These are phyloP conservation scores for Fagus sylvatica DNA, from an alignment of 306 rosid genomes.

Conservation along the genomic window DNA sequence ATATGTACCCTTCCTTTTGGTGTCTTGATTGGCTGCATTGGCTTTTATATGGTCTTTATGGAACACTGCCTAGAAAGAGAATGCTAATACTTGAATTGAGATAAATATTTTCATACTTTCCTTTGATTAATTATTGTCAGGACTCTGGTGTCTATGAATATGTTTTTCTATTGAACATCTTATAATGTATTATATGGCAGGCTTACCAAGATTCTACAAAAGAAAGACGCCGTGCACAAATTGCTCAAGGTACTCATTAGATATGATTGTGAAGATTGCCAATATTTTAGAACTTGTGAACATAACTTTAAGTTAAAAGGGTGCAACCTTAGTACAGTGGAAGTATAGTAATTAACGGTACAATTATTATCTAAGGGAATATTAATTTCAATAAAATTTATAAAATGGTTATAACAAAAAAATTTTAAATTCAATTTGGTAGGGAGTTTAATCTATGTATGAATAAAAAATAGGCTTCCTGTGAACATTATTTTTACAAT, in stretches of 20 bases:
- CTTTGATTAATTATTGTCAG: neutral
- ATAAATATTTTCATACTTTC: neutral
- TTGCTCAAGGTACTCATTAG: constrained; percentile 77
- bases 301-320: neutral
- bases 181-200: constrained; percentile 45
- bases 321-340: no score
- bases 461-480: neutral
- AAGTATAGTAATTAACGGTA: no score
- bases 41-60: neutral
- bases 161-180: constrained; percentile 17
- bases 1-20: neutral
- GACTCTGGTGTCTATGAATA: constrained; percentile 12
- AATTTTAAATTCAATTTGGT: neutral
- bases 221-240: constrained; percentile 88
- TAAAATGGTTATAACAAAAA: neutral
- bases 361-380: neutral
- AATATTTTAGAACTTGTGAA: neutral
- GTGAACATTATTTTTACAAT: neutral
- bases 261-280: constrained; percentile 13
- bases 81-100: neutral
- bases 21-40: neutral
- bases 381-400: neutral
- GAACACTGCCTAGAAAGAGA: neutral
- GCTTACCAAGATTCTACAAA: constrained; percentile 97
- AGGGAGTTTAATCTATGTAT: neutral